Evolutionary conservation across 306 rosid species (phyloP).

Genomic region (Rosa multiflora): DNA sequence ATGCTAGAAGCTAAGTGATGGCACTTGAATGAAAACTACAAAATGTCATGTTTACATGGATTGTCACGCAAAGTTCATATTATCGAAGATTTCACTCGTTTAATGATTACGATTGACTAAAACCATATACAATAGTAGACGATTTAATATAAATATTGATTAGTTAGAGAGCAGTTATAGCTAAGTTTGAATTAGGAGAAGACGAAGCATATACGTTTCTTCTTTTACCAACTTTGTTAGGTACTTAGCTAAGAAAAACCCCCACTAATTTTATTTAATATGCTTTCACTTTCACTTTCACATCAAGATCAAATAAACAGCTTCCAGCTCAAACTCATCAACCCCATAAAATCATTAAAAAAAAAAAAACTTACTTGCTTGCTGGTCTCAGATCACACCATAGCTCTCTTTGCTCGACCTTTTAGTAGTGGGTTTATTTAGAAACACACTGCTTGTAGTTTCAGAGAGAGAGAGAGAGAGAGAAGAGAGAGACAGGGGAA

Average conservation of each 20-base stretch:
- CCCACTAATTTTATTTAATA: slow-evolving; percentile 18
- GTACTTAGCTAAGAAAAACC: slow-evolving; percentile 24
- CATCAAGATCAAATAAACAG: not conserved
- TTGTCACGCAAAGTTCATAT: no score
- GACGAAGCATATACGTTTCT: slow-evolving; percentile 19
- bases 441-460: slow-evolving; percentile 31
- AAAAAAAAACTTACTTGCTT: slow-evolving; percentile 31
- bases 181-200: slow-evolving; percentile 35
- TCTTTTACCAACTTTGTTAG: slow-evolving; percentile 33
- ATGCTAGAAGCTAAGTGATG: no score
- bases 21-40: no score
- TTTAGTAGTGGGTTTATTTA: slow-evolving; percentile 18
- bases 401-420: slow-evolving; percentile 1
- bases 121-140: no score
- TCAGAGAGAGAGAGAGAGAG: slow-evolving; percentile 33
- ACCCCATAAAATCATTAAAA: not conserved
- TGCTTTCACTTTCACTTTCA: slow-evolving; percentile 21
- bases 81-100: no score
- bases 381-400: slow-evolving; percentile 33
- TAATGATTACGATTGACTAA: no score
- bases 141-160: no score
- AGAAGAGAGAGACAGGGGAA: slow-evolving; percentile 23
- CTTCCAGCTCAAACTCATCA: slow-evolving; percentile 2
- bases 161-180: slow-evolving; percentile 22
- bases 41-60: no score